Evolutionary conservation across 768 basidiomycete species (phyloP).

Genomic region (Leccinum aurantiacum): DNA sequence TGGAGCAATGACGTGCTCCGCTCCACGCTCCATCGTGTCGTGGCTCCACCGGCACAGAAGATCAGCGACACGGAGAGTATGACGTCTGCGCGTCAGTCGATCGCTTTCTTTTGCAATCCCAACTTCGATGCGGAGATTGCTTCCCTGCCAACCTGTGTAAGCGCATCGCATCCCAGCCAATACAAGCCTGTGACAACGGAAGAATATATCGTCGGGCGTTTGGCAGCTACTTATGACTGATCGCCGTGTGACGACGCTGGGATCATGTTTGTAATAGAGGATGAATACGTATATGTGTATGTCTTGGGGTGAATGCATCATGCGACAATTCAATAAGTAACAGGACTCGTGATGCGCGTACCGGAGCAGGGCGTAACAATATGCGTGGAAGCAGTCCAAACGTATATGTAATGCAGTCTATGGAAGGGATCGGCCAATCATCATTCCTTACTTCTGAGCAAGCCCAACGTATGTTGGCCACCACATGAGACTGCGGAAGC

Average conservation of each 20-base stretch:
- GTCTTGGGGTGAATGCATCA: slow-evolving; percentile 15
- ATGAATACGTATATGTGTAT: slow-evolving; percentile 13
- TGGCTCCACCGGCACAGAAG: slow-evolving; percentile 60
- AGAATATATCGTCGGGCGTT: slow-evolving; percentile 72
- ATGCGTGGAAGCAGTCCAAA: slow-evolving; percentile 20
- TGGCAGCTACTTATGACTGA: slow-evolving; percentile 58
- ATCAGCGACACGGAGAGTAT: slow-evolving; percentile 50
- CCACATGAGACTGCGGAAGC: slow-evolving; percentile 60
- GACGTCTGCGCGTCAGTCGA: slow-evolving; percentile 70
- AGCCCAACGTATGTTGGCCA: slow-evolving; percentile 74
- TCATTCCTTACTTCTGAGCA: slow-evolving; percentile 62
- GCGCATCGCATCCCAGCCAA: slow-evolving; percentile 50
- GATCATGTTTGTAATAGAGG: slow-evolving; percentile 5
- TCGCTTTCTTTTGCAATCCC: slow-evolving; percentile 88
- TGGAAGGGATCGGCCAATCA: not conserved
- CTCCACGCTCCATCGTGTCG: slow-evolving; percentile 82
- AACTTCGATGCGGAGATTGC: slow-evolving; percentile 66
- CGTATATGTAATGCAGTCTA: slow-evolving; percentile 18
- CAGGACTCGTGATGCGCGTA: slow-evolving; percentile 20
- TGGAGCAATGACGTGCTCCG: slow-evolving; percentile 83
- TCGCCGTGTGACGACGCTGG: not conserved
- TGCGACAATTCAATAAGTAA: slow-evolving; percentile 22
- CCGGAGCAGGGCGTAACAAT: slow-evolving; percentile 11
- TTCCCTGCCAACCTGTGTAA: slow-evolving; percentile 63
- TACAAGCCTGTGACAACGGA: slow-evolving; percentile 73